Evolutionary conservation across 176 grass and related monocot genomes (phyloP).

Genomic region (Triticum urartu): DNA sequence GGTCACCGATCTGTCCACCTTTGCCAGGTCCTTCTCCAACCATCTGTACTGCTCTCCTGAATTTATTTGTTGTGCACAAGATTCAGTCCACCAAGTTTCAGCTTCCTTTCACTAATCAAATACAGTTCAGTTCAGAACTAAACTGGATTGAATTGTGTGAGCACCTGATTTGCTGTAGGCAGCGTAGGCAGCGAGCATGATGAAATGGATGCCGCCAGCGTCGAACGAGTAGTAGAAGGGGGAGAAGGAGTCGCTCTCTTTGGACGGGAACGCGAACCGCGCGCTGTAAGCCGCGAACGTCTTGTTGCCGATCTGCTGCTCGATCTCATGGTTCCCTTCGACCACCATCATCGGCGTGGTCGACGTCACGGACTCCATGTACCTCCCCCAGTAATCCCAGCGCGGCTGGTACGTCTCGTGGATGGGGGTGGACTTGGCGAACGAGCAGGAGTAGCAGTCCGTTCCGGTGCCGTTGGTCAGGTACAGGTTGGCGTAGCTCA

Average conservation of each 20-base stretch:
- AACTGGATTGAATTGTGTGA: not conserved
- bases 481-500: constrained; percentile 82
- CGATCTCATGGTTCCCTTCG: constrained; percentile 88
- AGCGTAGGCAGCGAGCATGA: constrained; percentile 77
- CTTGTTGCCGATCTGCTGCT: constrained; percentile 56
- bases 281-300: constrained; percentile 71
- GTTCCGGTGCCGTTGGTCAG: constrained; percentile 76
- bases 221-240: constrained; percentile 93
- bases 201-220: constrained; percentile 76
- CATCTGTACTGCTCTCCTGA: constrained; percentile 74
- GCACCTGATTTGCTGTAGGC: constrained; percentile 60
- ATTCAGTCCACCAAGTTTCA: not conserved
- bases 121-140: too few species aligned
- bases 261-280: constrained; percentile 72
- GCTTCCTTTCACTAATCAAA: too few species aligned
- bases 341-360: constrained; percentile 79
- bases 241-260: constrained; percentile 62
- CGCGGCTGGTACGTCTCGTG: constrained; percentile 89
- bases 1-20: constrained; percentile 68
- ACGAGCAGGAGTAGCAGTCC: constrained; percentile 76
- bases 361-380: constrained; percentile 78
- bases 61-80: not conserved
- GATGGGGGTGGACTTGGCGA: constrained; percentile 57
- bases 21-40: constrained; percentile 68
- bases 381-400: constrained; percentile 97